A percentile compares a stretch with the other conserved stretches of the same genome.
Evolutionary conservation across 768 basidiomycete species (phyloP).

Genomic region (Amanita polypyramis): DNA sequence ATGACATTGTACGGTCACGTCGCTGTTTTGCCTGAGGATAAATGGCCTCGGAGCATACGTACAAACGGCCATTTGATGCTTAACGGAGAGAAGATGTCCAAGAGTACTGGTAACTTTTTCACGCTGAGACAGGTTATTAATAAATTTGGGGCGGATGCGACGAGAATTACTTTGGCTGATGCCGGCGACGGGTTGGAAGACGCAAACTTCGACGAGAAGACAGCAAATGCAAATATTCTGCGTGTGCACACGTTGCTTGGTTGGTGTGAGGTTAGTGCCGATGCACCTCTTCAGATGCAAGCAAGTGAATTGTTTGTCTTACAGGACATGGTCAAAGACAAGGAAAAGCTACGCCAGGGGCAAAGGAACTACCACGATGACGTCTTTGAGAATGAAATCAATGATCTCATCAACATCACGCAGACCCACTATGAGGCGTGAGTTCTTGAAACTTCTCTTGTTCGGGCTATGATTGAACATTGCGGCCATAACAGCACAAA

Average conservation of each 20-base stretch:
- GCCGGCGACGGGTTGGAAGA: conserved; percentile 97
- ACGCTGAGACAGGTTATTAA: conserved; percentile 80
- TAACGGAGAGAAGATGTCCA: conserved; percentile 98
- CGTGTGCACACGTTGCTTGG: conserved; percentile 81
- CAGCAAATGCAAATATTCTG: conserved; percentile 93
- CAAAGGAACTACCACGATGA: conserved; percentile 74
- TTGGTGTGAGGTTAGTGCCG: conserved; percentile 75
- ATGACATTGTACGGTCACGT: conserved; percentile 93
- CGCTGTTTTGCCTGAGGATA: conserved; percentile 86
- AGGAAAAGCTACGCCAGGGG: conserved; percentile 64
- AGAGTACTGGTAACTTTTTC: conserved; percentile 92
- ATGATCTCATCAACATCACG: conserved; percentile 73
- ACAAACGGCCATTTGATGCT: conserved; percentile 95
- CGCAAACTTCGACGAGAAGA: conserved; percentile 98
- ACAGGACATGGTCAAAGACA: conserved; percentile 74
- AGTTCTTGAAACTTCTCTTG: conserved; percentile 17
- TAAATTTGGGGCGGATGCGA: conserved; percentile 97
- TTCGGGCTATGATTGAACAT: neutral
- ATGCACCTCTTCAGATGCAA: conserved; percentile 1
- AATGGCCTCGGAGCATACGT: conserved; percentile 88
- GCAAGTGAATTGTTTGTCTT: conserved; percentile 5
- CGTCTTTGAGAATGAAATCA: conserved; percentile 87
- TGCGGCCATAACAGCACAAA: conserved; percentile 48
- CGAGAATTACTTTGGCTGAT: conserved; percentile 85
- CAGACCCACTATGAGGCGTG: conserved; percentile 76